These are phyloP conservation scores for Lodderomyces elongisporus DNA, from an alignment of 1,139 yeast genomes.

Conservation along the genomic window DNA sequence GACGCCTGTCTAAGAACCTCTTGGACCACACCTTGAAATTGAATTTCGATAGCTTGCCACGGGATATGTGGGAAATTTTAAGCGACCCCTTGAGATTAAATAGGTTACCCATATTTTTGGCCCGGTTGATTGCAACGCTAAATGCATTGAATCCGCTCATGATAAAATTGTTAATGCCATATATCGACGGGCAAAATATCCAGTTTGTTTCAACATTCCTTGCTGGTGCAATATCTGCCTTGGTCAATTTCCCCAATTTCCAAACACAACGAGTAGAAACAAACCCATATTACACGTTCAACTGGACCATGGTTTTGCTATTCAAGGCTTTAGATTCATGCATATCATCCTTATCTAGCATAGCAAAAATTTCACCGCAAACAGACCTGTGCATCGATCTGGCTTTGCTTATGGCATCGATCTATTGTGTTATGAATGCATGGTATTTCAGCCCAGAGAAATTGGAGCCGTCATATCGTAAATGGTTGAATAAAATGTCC, in stretches of 20 bases:
- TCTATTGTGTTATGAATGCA: constrained; percentile 30
- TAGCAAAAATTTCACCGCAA: neutral
- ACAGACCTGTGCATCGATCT: constrained; percentile 13
- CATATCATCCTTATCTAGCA: constrained; percentile 13
- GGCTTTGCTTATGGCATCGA: constrained; percentile 16
- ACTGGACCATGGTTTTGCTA: constrained; percentile 20
- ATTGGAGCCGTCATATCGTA: constrained; percentile 30
- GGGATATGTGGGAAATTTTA: constrained; percentile 14
- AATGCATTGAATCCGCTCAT: constrained; percentile 15
- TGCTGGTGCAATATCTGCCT: constrained; percentile 19
- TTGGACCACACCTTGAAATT: constrained; percentile 15
- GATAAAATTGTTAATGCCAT: constrained; percentile 8
- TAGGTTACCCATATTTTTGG: constrained; percentile 29
- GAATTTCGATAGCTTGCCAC: constrained; percentile 10
- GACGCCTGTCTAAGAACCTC: constrained; percentile 22
- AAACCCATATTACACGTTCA: constrained; percentile 20
- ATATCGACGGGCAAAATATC: constrained; percentile 2
- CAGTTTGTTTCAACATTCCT: constrained; percentile 7
- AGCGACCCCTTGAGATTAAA: constrained; percentile 21
- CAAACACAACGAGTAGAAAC: constrained; percentile 13
- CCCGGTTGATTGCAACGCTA: constrained; percentile 16
- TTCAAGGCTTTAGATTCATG: constrained; percentile 21
- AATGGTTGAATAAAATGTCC: constrained; percentile 41
- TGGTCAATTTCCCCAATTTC: constrained; percentile 18
- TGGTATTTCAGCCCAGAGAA: constrained; percentile 36